A percentile compares a stretch with the other conserved stretches of the same genome.
phyloP scores from a whole-genome alignment of 441 rosid species.

The Kokia cookei region DNA sequence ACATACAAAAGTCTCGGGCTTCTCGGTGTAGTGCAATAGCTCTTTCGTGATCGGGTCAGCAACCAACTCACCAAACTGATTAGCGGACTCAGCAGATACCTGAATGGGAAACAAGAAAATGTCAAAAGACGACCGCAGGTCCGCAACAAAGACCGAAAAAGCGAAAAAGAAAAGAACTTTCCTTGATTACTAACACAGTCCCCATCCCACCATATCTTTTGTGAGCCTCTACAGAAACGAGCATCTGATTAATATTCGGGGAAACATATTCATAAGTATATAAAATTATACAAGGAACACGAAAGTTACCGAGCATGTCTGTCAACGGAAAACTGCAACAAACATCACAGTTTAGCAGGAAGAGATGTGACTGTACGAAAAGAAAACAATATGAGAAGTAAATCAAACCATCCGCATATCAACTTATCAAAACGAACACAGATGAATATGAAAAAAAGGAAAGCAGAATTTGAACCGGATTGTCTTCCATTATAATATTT shows the following conservation, averaged over 20 bases:
- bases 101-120: conserved; percentile 14
- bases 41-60: conserved; percentile 80
- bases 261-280: too few relatives aligned
- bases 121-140: too few relatives aligned
- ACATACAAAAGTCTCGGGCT: conserved; percentile 85
- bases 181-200: conserved; percentile 70
- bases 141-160: too few relatives aligned
- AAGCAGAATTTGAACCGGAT: conserved; percentile 41
- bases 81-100: conserved; percentile 94
- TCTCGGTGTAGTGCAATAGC: conserved; percentile 81
- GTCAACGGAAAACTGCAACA: conserved; percentile 87
- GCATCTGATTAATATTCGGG: not conserved
- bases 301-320: conserved; percentile 64
- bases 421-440: too few relatives aligned
- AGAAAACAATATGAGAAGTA: not conserved
- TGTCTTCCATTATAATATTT: conserved; percentile 71
- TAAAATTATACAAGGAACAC: not conserved
- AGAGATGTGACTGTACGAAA: conserved; percentile 58
- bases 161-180: too few relatives aligned
- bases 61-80: conserved; percentile 77
- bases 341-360: conserved; percentile 78
- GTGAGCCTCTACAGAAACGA: conserved; percentile 56
- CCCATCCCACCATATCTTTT: conserved; percentile 72
- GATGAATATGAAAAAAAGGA: not conserved
- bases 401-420: too few relatives aligned